phyloP scores from a whole-genome alignment of 2,329 filamentous ascomycete genomes.

The Alternaria tenuissima region DNA sequence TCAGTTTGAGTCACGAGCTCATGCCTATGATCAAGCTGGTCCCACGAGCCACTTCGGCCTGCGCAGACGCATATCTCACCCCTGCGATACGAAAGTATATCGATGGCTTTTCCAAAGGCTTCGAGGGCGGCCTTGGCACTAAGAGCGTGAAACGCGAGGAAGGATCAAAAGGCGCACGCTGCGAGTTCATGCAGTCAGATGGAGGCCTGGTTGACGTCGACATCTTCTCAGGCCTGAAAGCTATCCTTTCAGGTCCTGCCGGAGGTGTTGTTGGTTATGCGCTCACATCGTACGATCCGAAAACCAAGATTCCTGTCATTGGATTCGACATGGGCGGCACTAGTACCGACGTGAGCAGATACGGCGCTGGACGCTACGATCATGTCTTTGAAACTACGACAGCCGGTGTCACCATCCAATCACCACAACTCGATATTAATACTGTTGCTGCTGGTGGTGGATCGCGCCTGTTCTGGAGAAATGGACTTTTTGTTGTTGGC shows the following conservation, averaged over 20 bases:
- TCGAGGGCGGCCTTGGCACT: slow-evolving; percentile 79
- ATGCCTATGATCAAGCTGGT: slow-evolving; percentile 92
- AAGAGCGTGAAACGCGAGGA: slow-evolving; percentile 73
- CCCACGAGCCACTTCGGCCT: slow-evolving; percentile 77
- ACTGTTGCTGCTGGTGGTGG: slow-evolving; percentile 92
- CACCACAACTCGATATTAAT: slow-evolving; percentile 92
- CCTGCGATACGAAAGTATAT: slow-evolving; percentile 82
- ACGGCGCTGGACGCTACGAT: slow-evolving; percentile 84
- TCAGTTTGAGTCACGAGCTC: slow-evolving; percentile 80
- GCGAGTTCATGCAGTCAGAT: slow-evolving; percentile 95
- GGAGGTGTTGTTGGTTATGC: slow-evolving; percentile 94
- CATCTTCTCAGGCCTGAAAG: slow-evolving; percentile 82
- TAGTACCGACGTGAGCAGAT: slow-evolving; percentile 88
- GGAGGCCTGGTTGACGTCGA: slow-evolving; percentile 76
- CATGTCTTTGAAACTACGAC: slow-evolving; percentile 95
- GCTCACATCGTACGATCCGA: slow-evolving; percentile 84
- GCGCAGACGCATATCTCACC: slow-evolving; percentile 81
- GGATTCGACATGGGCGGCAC: slow-evolving; percentile 98
- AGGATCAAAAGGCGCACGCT: slow-evolving; percentile 75
- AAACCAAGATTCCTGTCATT: slow-evolving; percentile 85
- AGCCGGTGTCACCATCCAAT: slow-evolving; percentile 92
- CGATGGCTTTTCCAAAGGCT: slow-evolving; percentile 78
- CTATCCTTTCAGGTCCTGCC: slow-evolving; percentile 89
- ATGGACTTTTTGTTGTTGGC: slow-evolving; percentile 88
- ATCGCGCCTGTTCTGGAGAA: slow-evolving; percentile 83